Conservation (phyloP, 495 filamentous ascomycete species). For the Penicillium atrosanguineum region DNA sequence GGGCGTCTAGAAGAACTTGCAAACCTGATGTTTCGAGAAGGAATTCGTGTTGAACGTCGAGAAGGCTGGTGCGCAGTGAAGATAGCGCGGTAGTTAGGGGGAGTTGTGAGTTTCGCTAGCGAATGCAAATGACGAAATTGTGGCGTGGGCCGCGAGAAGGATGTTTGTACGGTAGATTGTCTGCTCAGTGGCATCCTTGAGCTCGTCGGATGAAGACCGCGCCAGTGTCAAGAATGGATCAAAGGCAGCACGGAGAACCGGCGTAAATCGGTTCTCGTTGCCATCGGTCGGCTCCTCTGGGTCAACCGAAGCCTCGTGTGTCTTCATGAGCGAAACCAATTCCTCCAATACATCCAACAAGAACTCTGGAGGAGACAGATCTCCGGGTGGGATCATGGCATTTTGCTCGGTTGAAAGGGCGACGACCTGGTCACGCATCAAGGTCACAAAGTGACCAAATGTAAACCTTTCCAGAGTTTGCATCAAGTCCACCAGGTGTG, state of each 20-base stretch:
- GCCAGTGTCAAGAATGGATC: conserved; percentile 81
- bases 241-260: conserved; percentile 77
- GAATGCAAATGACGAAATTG: conserved; percentile 42
- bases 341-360: conserved; percentile 75
- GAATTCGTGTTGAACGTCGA: conserved; percentile 52
- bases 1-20: conserved; percentile 61
- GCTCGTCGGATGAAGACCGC: conserved; percentile 61
- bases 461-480: conserved; percentile 70
- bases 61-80: conserved; percentile 38
- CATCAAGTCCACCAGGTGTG: conserved; percentile 68
- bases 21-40: conserved; percentile 75
- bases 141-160: conserved; percentile 53
- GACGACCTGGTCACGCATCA: conserved; percentile 75
- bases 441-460: conserved; percentile 74
- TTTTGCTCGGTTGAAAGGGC: conserved; percentile 68
- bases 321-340: conserved; percentile 72
- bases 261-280: conserved; percentile 55
- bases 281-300: conserved; percentile 45
- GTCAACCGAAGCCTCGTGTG: conserved; percentile 76
- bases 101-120: conserved; percentile 39
- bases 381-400: conserved; percentile 45
- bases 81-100: conserved; percentile 37
- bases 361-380: conserved; percentile 81
- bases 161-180: conserved; percentile 86
- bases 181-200: conserved; percentile 52